These are phyloP conservation scores for Entelexis paramagnoliae DNA, from an alignment of 1,139 yeast genomes.

Conservation along the genomic window DNA sequence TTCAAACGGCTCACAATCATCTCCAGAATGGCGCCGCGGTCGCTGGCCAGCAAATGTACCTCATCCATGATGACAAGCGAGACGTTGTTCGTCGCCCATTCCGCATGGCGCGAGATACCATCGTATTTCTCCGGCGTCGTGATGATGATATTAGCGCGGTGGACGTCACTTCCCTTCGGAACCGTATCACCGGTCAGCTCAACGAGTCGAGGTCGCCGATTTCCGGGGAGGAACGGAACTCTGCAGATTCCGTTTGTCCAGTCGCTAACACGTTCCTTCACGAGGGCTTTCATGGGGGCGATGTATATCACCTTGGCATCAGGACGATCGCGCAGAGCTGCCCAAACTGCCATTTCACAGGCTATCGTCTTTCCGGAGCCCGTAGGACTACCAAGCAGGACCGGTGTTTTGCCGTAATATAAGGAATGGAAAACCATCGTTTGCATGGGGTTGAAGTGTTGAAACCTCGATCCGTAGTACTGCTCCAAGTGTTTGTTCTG, in stretches of 20 bases:
- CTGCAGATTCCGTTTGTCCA: slow-evolving; percentile 60
- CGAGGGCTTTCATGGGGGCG: slow-evolving; percentile 98
- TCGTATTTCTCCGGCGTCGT: slow-evolving; percentile 98
- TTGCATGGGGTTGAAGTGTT: slow-evolving; percentile 96
- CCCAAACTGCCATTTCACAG: slow-evolving; percentile 96
- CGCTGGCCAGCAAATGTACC: slow-evolving; percentile 91
- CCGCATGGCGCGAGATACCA: slow-evolving; percentile 76
- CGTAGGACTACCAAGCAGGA: slow-evolving; percentile 94
- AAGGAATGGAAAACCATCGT: slow-evolving; percentile 91
- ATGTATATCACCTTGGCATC: slow-evolving; percentile 82
- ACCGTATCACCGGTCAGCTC: slow-evolving; percentile 95
- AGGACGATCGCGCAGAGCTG: slow-evolving; percentile 73
- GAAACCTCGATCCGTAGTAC: slow-evolving; percentile 57
- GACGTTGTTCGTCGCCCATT: slow-evolving; percentile 92
- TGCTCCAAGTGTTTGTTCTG: slow-evolving; percentile 57
- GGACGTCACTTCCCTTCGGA: slow-evolving; percentile 79
- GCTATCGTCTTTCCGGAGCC: slow-evolving; percentile 98
- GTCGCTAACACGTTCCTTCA: slow-evolving; percentile 90
- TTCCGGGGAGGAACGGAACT: slow-evolving; percentile 38
- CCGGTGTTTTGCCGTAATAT: slow-evolving; percentile 67
- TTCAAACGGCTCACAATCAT: slow-evolving; percentile 99
- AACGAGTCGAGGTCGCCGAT: slow-evolving; percentile 43
- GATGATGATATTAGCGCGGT: slow-evolving; percentile 81
- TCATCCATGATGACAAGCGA: slow-evolving; percentile 96
- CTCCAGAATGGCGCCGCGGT: slow-evolving; percentile 94